Base-by-base conservation (phyloP, 257 asterid species). In the Primulina huaijiensis region DNA sequence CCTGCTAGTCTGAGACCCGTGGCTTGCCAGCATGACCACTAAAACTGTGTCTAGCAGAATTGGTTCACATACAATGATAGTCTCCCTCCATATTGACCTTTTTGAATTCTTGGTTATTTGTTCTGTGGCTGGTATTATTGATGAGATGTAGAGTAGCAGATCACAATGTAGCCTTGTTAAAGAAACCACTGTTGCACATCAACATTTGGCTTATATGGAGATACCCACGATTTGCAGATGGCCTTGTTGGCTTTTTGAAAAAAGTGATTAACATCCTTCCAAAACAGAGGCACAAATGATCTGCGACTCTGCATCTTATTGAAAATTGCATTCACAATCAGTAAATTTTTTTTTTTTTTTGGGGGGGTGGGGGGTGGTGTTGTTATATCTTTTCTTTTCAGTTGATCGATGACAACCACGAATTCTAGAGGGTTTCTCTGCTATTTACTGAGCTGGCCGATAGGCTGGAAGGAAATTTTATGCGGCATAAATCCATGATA, bases 11-110 rank as follows among this genome's bases (percentile, higher is more conserved):
- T 23, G 35, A 60, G 37, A 5, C 30, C 43, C 29, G 31, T 60
- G 61, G 17, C 62, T 29, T 66, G 57, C 64, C 17, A 74, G 68
- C 64, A 46, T 50, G 38, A n/a, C 20, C 63, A 33, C 63, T 31
- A 20, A 46, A 46, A 14, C 55, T 63, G 69, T 72, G 29, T 43
- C 34, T 38, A 27, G 14, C 57, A 66, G 56, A 58, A 29, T 66
- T 73, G 55, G 63, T 62, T 72, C 20, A 8, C 27, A 62, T 61
- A 58, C 30, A 25, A 19, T 11, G 35, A 16, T 63, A 33, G 60
- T 19, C 23, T 43, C 17, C 23, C 4, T 21, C 5, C 27, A 12
- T 19, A 20, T 71, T 67, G 27, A 70, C 61, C 50, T 25, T 70
- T 17, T 59, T 35, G 29, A 46, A 70, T 43, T 29, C 20, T 46